A percentile compares a stretch with the other conserved stretches of the same genome.
Conservation (phyloP, 2,329 filamentous ascomycete genomes). For the Biscogniauxia mediterranea region DNA sequence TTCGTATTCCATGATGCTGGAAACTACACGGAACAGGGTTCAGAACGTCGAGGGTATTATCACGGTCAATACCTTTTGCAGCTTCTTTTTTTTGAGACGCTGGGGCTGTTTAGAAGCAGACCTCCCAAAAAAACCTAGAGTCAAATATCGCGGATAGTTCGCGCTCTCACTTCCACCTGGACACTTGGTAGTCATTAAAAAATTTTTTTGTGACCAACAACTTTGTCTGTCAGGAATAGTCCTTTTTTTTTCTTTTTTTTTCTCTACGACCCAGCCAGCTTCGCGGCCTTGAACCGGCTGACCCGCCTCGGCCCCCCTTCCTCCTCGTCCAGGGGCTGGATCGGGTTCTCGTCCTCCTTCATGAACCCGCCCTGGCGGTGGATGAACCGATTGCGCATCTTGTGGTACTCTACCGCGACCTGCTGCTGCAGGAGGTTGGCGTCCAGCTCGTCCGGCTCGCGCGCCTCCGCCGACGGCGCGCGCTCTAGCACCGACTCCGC, state of each 20-base stretch:
- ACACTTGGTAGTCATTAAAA: constrained; percentile 6
- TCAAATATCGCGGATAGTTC: no score
- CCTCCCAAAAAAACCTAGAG: no score
- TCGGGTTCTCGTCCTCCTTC: constrained; percentile 65
- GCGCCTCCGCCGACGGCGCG: constrained; percentile 35
- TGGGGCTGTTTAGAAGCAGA: no score
- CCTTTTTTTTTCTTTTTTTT: neutral
- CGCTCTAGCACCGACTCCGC: constrained; percentile 60
- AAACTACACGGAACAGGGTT: no score
- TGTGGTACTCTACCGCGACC: constrained; percentile 79
- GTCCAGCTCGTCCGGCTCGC: constrained; percentile 65
- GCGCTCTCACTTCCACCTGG: constrained; percentile 22
- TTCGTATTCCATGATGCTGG: no score
- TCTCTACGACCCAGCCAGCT: constrained; percentile 53
- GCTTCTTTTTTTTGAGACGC: no score
- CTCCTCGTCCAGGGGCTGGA: constrained; percentile 66
- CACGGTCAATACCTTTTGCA: no score
- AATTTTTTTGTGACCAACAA: neutral
- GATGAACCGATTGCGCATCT: constrained; percentile 78
- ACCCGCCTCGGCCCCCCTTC: constrained; percentile 62
- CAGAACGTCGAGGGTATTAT: no score
- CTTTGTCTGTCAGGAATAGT: no score
- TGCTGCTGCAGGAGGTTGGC: constrained; percentile 71
- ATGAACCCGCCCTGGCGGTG: constrained; percentile 80
- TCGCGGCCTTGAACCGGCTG: constrained; percentile 73